phyloP scores from a whole-genome alignment of 2,329 filamentous ascomycete species.

The Penicillium brevicompactum region DNA sequence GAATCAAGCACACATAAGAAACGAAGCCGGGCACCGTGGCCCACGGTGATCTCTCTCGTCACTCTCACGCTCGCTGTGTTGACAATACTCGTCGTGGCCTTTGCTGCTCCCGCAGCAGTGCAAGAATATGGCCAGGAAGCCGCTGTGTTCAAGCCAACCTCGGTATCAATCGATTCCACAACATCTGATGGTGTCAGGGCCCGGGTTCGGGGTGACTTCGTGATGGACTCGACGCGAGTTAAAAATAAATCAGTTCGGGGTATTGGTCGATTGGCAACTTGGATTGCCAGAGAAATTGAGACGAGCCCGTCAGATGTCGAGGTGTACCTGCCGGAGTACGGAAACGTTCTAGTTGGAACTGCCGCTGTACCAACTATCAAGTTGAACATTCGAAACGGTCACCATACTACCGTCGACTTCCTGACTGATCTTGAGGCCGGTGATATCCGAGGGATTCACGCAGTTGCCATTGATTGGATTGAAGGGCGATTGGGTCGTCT shows the following conservation, averaged over 20 bases:
- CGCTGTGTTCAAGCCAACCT: slow-evolving; percentile 77
- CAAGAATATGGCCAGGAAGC: slow-evolving; percentile 86
- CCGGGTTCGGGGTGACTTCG: slow-evolving; percentile 79
- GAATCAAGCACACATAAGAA: slow-evolving; percentile 23
- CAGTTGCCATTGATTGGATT: slow-evolving; percentile 85
- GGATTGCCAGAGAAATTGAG: slow-evolving; percentile 75
- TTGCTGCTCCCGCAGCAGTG: slow-evolving; percentile 77
- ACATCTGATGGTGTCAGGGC: slow-evolving; percentile 76
- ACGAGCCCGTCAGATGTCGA: slow-evolving; percentile 71
- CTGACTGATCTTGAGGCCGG: slow-evolving; percentile 75
- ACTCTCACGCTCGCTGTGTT: slow-evolving; percentile 65
- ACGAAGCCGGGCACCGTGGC: slow-evolving; percentile 62
- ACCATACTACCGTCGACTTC: slow-evolving; percentile 77
- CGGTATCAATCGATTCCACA: slow-evolving; percentile 81
- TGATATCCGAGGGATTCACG: slow-evolving; percentile 73
- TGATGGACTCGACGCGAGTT: slow-evolving; percentile 76
- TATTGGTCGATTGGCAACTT: slow-evolving; percentile 76
- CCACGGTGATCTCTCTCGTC: slow-evolving; percentile 73
- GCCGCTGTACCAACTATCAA: slow-evolving; percentile 74
- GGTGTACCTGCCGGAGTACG: slow-evolving; percentile 82
- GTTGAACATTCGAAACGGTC: slow-evolving; percentile 75
- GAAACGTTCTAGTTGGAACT: slow-evolving; percentile 73
- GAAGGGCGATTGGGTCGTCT: slow-evolving; percentile 73
- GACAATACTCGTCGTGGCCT: slow-evolving; percentile 73
- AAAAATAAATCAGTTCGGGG: slow-evolving; percentile 69